Conservation (phyloP, 176 grass and related monocot species). For the Areca catechu region DNA sequence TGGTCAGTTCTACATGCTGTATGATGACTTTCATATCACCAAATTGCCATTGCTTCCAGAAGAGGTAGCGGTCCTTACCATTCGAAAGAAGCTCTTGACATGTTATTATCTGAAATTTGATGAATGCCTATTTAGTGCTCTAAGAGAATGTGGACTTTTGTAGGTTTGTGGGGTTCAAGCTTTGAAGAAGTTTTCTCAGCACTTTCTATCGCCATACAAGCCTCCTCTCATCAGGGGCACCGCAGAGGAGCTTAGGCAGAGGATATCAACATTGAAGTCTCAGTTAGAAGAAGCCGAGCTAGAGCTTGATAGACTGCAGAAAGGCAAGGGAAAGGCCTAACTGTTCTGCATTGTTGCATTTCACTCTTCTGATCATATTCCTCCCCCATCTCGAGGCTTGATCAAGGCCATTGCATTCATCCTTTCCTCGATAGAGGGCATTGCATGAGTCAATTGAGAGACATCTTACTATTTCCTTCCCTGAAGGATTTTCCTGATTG, state of each 20-base stretch:
- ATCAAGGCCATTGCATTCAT: no score
- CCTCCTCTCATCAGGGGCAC: constrained; percentile 48
- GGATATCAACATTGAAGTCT: constrained; percentile 50
- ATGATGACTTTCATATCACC: constrained; percentile 95
- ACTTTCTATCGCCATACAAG: constrained; percentile 67
- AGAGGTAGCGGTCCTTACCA: constrained; percentile 34
- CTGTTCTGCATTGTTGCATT: not conserved
- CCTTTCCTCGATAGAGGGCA: no score
- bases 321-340: constrained; percentile 72
- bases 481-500: no score
- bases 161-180: constrained; percentile 92
- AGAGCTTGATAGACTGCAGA: constrained; percentile 70
- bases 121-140: no score
- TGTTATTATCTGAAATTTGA: no score
- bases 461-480: no score
- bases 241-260: constrained; percentile 61
- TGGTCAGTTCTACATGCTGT: constrained; percentile 90
- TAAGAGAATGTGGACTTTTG: not conserved
- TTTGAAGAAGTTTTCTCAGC: constrained; percentile 59
- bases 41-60: constrained; percentile 94
- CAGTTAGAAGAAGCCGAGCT: constrained; percentile 49
- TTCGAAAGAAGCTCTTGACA: no score
- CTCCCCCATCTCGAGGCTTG: no score
- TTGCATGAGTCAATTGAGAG: no score
- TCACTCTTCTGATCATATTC: no score